Evolutionary conservation across 768 basidiomycete genomes (phyloP).

Genomic region (Pluteus cervinus): DNA sequence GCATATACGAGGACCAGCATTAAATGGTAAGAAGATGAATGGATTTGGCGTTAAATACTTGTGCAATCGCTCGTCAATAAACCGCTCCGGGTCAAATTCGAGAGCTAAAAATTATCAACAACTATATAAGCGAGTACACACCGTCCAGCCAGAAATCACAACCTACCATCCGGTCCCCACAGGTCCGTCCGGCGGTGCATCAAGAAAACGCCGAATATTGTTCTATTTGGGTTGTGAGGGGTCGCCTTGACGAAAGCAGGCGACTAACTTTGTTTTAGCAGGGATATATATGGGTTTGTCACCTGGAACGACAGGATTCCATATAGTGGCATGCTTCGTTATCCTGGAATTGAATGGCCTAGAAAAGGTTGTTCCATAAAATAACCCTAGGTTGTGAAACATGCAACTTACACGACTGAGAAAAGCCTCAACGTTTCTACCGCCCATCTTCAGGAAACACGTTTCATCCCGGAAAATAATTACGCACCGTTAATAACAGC

Average conservation of each 20-base stretch:
- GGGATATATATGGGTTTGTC: conserved; percentile 35
- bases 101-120: conserved; percentile 30
- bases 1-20: conserved; percentile 47
- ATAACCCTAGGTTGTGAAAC: not conserved
- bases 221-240: conserved; percentile 15
- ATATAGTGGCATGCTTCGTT: not conserved
- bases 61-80: conserved; percentile 53
- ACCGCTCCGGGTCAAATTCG: conserved; percentile 61
- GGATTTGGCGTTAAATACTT: conserved; percentile 54
- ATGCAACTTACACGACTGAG: conserved; percentile 39
- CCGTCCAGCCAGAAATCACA: not conserved
- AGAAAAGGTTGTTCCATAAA: not conserved
- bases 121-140: not conserved
- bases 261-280: conserved; percentile 23
- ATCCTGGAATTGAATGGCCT: conserved; percentile 33
- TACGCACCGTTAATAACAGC: conserved; percentile 48
- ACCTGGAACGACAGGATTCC: conserved; percentile 20
- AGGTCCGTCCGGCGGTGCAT: conserved; percentile 61
- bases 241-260: not conserved
- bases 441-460: not conserved
- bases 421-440: conserved; percentile 48
- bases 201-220: conserved; percentile 41
- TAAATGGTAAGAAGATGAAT: conserved; percentile 51
- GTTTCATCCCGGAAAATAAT: too few relatives aligned
- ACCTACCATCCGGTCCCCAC: conserved; percentile 63